These are phyloP conservation scores for Rhodamnia rubescens DNA, from an alignment of 345 rosid genomes.

Conservation along the genomic window DNA sequence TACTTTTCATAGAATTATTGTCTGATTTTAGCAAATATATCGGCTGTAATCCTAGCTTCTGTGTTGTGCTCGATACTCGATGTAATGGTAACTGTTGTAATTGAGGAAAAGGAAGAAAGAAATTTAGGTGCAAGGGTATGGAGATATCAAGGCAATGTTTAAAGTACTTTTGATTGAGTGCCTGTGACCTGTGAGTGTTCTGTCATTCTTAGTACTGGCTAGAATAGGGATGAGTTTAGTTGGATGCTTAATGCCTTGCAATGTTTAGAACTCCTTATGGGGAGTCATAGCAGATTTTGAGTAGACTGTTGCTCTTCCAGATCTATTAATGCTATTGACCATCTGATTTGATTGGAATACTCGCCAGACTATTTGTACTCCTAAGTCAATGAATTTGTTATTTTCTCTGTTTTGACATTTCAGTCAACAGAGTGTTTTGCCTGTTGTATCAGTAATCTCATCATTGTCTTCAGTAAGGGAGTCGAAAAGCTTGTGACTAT, in stretches of 20 bases:
- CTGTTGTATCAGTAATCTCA: background rate
- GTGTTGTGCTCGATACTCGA: background rate
- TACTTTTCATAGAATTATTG: background rate
- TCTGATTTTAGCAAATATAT: background rate
- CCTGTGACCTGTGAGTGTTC: background rate
- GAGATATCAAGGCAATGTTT: background rate
- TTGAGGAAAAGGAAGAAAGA: background rate
- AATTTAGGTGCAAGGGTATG: background rate
- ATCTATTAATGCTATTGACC: background rate
- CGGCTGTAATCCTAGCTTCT: background rate
- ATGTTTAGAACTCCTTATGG: background rate
- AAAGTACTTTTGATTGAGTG: background rate
- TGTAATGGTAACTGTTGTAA: background rate
- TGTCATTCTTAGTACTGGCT: background rate
- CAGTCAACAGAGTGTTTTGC: conserved; percentile 67
- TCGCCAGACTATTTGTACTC: background rate
- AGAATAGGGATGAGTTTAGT: background rate
- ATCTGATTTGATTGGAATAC: background rate
- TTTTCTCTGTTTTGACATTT: conserved; percentile 20
- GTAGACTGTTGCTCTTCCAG: background rate
- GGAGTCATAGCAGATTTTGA: background rate
- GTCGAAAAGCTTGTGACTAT: background rate
- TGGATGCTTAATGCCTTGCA: background rate
- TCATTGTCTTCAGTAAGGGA: background rate
- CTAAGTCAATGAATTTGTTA: background rate